Evolutionary conservation across 257 asterid genomes (phyloP).

Genomic region (Penstemon newberryi): DNA sequence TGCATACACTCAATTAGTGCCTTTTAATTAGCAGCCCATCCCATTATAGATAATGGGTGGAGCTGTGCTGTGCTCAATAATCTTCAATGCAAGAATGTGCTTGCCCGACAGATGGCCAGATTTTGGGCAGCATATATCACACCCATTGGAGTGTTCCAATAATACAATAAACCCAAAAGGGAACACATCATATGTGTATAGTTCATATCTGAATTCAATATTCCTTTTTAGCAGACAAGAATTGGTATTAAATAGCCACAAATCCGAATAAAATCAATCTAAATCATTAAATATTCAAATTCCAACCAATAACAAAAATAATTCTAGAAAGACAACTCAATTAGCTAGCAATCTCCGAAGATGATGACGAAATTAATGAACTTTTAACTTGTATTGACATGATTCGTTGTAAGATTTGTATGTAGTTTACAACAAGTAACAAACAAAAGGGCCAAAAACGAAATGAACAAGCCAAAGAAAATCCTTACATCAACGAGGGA

Average conservation of each 20-base stretch:
- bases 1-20: too few relatives aligned
- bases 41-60: too few relatives aligned
- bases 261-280: constrained; percentile 74
- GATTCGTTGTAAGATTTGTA: constrained; percentile 1
- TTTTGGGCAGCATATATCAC: too few relatives aligned
- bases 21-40: too few relatives aligned
- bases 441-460: not conserved
- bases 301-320: constrained; percentile 43
- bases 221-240: constrained; percentile 70
- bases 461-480: not conserved
- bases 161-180: constrained; percentile 8
- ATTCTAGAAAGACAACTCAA: too few relatives aligned
- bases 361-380: constrained; percentile 29
- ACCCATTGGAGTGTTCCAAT: too few relatives aligned
- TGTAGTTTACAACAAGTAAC: constrained; percentile 23
- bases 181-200: constrained; percentile 43
- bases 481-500: constrained; percentile 14
- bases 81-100: too few relatives aligned
- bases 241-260: constrained; percentile 50
- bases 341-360: not conserved
- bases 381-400: constrained; percentile 18
- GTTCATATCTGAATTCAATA: constrained; percentile 63
- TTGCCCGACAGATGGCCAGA: too few relatives aligned
- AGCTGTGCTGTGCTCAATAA: too few relatives aligned
- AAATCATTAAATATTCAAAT: constrained; percentile 33